phyloP scores from a whole-genome alignment of 352 stramenopile species.

The Phytopythium kandeliae region DNA sequence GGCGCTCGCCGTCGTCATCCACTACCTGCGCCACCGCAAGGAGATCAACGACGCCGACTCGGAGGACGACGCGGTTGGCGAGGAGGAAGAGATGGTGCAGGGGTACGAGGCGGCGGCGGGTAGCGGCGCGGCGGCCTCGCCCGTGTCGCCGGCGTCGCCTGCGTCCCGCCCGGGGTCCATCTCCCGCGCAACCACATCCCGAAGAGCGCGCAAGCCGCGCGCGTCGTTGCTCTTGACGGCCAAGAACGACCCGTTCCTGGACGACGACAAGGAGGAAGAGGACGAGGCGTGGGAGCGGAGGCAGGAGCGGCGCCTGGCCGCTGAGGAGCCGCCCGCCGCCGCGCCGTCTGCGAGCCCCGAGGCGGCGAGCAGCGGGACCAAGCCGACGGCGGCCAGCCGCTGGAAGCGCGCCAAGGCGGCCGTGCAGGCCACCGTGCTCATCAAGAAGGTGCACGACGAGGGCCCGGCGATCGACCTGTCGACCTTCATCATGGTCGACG shows the following conservation, averaged over 20 bases:
- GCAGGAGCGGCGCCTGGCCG: constrained; percentile 24
- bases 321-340: constrained; percentile 19
- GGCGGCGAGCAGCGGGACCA: constrained; percentile 7
- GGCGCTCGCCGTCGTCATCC: constrained; percentile 65
- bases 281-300: constrained; percentile 34
- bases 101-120: neutral
- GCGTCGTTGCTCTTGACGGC: constrained; percentile 35
- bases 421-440: constrained; percentile 49
- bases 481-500: constrained; percentile 70
- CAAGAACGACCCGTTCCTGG: constrained; percentile 48
- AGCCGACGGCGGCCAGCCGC: constrained; percentile 24
- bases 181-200: too few species aligned
- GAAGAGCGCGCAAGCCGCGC: neutral
- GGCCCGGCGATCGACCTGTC: constrained; percentile 59
- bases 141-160: neutral
- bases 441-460: constrained; percentile 51
- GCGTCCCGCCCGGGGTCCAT: neutral
- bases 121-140: constrained; percentile 7
- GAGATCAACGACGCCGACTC: constrained; percentile 31
- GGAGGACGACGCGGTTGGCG: constrained; percentile 11
- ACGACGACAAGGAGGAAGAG: constrained; percentile 54
- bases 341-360: constrained; percentile 3
- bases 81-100: neutral
- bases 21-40: constrained; percentile 67
- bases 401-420: constrained; percentile 52